phyloP scores from a whole-genome alignment of 2,329 filamentous ascomycete species.

The Phialophora chinensis region DNA sequence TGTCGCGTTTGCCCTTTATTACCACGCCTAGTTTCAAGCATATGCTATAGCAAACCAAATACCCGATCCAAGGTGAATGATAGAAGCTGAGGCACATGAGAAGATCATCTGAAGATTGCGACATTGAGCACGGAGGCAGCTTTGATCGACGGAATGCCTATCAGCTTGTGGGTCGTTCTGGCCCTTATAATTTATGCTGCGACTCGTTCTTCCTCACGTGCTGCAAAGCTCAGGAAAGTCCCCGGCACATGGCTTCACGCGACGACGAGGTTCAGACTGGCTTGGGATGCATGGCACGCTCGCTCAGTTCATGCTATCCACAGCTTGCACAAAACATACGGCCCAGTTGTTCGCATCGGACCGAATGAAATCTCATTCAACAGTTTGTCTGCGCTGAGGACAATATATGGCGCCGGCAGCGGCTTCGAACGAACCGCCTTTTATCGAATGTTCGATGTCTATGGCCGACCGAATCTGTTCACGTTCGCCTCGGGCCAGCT shows the following conservation, averaged over 20 bases:
- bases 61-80: background rate
- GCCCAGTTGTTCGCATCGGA: constrained; percentile 55
- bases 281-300: constrained; percentile 35
- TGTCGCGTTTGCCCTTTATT: background rate
- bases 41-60: background rate
- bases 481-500: constrained; percentile 53
- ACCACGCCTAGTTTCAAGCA: background rate
- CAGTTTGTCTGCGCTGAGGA: constrained; percentile 54
- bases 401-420: constrained; percentile 62
- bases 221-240: constrained; percentile 29
- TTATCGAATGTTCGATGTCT: constrained; percentile 62
- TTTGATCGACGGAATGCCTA: constrained; percentile 64
- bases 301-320: constrained; percentile 39
- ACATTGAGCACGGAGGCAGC: constrained; percentile 72
- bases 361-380: constrained; percentile 56
- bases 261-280: constrained; percentile 33
- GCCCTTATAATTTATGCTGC: constrained; percentile 14
- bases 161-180: constrained; percentile 24
- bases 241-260: constrained; percentile 34
- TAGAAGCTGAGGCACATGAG: constrained; percentile 59
- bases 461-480: constrained; percentile 55
- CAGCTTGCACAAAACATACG: constrained; percentile 54
- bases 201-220: constrained; percentile 8
- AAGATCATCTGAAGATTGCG: background rate
- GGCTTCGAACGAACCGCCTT: constrained; percentile 58